Evolutionary conservation across 305 asterid species (phyloP).

Genomic region (Solanum hybrid): DNA sequence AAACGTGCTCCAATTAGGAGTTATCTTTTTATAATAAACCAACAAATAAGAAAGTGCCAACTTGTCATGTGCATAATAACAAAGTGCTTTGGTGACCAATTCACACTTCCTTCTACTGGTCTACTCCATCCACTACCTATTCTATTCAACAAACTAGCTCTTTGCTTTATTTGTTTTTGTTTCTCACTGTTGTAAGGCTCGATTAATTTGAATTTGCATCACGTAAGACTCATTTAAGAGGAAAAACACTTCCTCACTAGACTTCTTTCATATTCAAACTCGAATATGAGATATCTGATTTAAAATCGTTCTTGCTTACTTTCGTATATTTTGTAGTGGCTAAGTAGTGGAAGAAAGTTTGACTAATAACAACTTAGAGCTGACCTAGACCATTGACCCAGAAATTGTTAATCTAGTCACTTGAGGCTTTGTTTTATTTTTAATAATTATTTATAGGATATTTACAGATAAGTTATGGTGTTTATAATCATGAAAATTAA

Average conservation of each 20-base stretch:
- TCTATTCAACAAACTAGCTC: not conserved
- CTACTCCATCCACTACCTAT: not conserved
- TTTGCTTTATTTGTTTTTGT: not conserved
- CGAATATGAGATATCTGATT: not conserved
- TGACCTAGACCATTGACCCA: not conserved
- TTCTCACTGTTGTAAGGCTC: not conserved
- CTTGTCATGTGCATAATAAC: not conserved
- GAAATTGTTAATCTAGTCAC: not conserved
- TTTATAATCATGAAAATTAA: not conserved
- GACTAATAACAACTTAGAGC: not conserved
- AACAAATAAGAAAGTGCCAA: not conserved
- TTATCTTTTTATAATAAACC: not conserved
- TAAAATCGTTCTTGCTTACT: not conserved
- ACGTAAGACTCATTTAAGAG: not conserved
- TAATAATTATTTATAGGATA: not conserved
- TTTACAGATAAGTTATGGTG: not conserved
- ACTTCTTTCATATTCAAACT: not conserved
- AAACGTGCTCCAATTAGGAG: constrained; percentile 1
- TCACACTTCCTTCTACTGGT: not conserved
- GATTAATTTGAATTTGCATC: too few relatives aligned
- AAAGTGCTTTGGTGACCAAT: not conserved
- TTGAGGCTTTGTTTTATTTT: not conserved
- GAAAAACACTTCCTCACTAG: not conserved
- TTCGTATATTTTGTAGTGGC: not conserved
- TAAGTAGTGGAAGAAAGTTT: not conserved